Conservation (phyloP, 73 alveolate genomes). For the Paramecium primaurelia region DNA sequence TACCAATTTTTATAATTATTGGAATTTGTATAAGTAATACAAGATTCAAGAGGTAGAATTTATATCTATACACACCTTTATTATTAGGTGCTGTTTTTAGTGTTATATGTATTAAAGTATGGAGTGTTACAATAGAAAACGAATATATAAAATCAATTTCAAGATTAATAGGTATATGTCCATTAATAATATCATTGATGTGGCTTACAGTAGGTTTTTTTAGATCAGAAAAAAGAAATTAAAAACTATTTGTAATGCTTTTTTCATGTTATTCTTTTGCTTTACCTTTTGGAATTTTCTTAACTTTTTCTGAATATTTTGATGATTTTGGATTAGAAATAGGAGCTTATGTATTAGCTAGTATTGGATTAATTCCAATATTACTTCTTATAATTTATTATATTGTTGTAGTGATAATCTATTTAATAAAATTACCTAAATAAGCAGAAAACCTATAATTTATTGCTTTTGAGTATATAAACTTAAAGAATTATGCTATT, state of each 20-base stretch:
- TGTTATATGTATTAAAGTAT: neutral
- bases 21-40: neutral
- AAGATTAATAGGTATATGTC: neutral
- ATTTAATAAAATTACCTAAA: neutral
- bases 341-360: neutral
- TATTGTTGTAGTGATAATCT: neutral
- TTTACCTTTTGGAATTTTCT: neutral
- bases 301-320: neutral
- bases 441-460: neutral
- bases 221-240: neutral
- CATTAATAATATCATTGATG: neutral
- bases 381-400: neutral
- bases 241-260: neutral
- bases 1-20: neutral
- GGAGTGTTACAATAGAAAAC: neutral
- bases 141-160: neutral
- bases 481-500: neutral
- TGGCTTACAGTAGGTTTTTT: neutral
- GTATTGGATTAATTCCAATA: neutral
- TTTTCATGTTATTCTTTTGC: neutral
- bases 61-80: neutral
- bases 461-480: neutral
- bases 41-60: neutral
- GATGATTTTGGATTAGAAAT: neutral
- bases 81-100: neutral